Evolutionary conservation across 495 filamentous ascomycete genomes (phyloP), one percentile per base, ranked within the genome.

Genomic region (Evansstolkia leycettana): DNA sequence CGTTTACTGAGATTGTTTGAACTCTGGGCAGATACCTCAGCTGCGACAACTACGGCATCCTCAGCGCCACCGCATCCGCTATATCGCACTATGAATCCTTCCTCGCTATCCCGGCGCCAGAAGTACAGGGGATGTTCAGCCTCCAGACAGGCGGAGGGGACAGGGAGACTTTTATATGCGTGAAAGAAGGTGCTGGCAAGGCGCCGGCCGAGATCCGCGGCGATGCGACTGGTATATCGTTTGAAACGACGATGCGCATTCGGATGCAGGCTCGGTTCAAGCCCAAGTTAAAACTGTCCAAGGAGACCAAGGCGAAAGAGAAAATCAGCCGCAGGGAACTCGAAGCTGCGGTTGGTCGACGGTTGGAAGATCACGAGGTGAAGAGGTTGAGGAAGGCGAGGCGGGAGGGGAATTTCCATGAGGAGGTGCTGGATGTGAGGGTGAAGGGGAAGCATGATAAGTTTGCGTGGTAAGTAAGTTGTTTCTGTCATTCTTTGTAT

Each of bases 401-500:
- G 54, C 65, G 75, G 54, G 84, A 94, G 52, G 57, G 90, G 1
- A 75, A 89, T 55, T 98, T 87, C 52, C 81, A 96, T 60, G 92
- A 98, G 58, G 72, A 72, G 35, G 54, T 95, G 42, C 57, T 98
- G 37, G 79, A 94, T 68, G 68, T 96, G 18, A 87, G 84, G 56
- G 84, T 94, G 8, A 94, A 90, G 58, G 82, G 76, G 37, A 95
- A 94, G 62, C 90, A 98, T 65, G 90, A 98, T 62, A 98, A 98
- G 55, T 98, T 73, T 66, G 78, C 78, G 42, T 76, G 50, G 54
- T 45, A 39, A 37, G 27, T 43, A 26, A 28, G 34, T 29, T 28
- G 27, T 32, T 17, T 27, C 12, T 17, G 8, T 23, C 9, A 5
- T 23, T 23, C 9, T 23, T 23, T 23, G 20, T 23, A n/a, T n/a